These are phyloP conservation scores for Inga laurina DNA, from an alignment of 306 rosid genomes.

Conservation along the genomic window DNA sequence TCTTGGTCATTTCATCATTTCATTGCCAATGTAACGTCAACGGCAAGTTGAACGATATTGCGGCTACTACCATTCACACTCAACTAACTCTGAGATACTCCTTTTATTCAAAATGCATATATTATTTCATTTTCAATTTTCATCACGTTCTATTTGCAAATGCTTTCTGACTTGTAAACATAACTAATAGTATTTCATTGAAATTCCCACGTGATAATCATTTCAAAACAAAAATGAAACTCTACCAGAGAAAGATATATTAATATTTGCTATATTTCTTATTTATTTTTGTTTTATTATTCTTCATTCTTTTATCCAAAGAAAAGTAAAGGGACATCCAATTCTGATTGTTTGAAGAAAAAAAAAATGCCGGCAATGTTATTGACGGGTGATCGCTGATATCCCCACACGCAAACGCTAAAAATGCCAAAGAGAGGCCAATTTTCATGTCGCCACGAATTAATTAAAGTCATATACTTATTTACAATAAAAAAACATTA, in stretches of 20 bases:
- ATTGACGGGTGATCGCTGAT: too few species aligned
- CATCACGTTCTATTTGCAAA: neutral
- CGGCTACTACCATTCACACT: conserved; percentile 4
- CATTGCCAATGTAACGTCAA: neutral
- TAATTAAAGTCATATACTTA: too few species aligned
- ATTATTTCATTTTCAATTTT: neutral
- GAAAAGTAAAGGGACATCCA: too few species aligned
- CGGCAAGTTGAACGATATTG: neutral
- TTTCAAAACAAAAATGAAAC: neutral
- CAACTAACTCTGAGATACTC: neutral
- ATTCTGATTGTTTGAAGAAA: too few species aligned
- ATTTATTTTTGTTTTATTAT: too few species aligned
- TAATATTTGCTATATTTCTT: too few species aligned
- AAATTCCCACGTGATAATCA: neutral
- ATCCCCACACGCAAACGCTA: too few species aligned
- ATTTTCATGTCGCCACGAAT: too few species aligned
- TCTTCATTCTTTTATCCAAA: neutral
- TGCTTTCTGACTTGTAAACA: neutral
- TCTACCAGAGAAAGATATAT: neutral
- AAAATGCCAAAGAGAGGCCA: too few species aligned
- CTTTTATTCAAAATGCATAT: neutral
- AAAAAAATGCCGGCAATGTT: too few species aligned
- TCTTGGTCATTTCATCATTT: neutral
- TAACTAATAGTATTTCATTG: neutral
- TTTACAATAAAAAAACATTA: too few species aligned